Base-by-base conservation (phyloP, 768 basidiomycete genomes). In the Suillus variegatus region DNA sequence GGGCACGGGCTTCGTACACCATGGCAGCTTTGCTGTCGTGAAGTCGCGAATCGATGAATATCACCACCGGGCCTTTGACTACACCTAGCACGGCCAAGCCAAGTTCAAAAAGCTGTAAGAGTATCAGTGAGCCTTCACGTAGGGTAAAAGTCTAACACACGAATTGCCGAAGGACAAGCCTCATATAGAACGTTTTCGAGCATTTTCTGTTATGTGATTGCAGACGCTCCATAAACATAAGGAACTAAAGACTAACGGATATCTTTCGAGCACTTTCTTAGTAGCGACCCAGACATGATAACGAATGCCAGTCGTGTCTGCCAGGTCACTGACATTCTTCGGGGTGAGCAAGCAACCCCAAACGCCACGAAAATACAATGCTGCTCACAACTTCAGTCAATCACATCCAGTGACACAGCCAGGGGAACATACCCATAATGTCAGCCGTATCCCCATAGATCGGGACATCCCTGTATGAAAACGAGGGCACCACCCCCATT, bases 11-110 rank as follows among this genome's bases (percentile, higher is more conserved):
- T 66, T 80, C 78, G 25, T 72, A 63, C 6, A 84, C 76, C 74
- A 90, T 82, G 35, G 69, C 75, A 3, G 52, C 51, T 1, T 73
- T 60, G 67, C 85, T 71, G 10, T 72, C 69, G 62, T 82, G 75
- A n/a, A 76, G 69, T 46, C 84, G 78, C 8, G 86, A 82, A 71
- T 88, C 85, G 56, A 89, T 72, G 60, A 84, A 83, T 20, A 83
- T 79, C 46, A 85, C 72, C 61, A 88, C 82, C 1, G 82, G 81
- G 0, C 85, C 87, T 4, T 76, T 69, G 52, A 77, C 78, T n/a
- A 79, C 75, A 64, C 83, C 81, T 57, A 82, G 69, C 61, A 86
- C 72, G 4, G 78, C 79, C 6, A 72, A 70, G 25, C 83, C 84
- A 32, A 88, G 69, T 68, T 87, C 84, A 61, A 85, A 79, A 55